A percentile compares a stretch with the other conserved stretches of the same genome.
These are phyloP conservation scores for Nemania sp. DNA, from an alignment of 2,329 filamentous ascomycete species.

Conservation along the genomic window DNA sequence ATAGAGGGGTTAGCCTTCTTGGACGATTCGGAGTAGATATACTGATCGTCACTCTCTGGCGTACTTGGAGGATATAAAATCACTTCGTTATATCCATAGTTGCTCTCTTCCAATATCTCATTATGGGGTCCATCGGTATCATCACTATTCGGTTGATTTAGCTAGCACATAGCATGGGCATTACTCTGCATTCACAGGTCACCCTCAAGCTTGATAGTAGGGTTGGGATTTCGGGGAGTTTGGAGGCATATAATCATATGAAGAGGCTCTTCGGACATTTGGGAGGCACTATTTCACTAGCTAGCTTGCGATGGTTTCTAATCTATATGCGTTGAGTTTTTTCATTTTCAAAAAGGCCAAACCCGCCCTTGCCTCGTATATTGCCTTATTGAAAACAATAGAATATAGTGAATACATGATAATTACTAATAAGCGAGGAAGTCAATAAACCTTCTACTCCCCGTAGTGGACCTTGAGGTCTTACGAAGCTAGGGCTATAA, in stretches of 20 bases:
- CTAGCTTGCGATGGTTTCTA: conserved; percentile 1
- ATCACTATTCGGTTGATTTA: not conserved
- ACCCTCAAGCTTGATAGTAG: not conserved
- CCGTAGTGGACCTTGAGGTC: no score
- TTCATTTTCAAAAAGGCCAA: not conserved
- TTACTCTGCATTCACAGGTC: not conserved
- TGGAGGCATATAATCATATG: not conserved
- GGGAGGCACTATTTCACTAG: not conserved
- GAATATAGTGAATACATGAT: no score
- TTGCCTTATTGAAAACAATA: no score
- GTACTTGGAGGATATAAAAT: not conserved
- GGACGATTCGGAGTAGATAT: not conserved
- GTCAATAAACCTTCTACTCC: no score
- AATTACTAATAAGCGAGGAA: no score
- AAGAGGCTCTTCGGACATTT: not conserved
- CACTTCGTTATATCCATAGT: not conserved
- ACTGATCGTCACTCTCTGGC: not conserved
- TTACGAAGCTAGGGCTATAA: no score
- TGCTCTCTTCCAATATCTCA: not conserved
- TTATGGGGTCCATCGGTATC: not conserved
- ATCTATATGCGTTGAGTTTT: not conserved
- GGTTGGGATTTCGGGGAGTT: not conserved
- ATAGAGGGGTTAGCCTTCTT: no score
- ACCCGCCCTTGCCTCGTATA: no score
- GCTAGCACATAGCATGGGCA: not conserved